Percentiles rank a stretch among this genome's conserved stretches.
Evolutionary conservation across 2,329 filamentous ascomycete species (phyloP).

Genomic region (Plenodomus biglobosus): DNA sequence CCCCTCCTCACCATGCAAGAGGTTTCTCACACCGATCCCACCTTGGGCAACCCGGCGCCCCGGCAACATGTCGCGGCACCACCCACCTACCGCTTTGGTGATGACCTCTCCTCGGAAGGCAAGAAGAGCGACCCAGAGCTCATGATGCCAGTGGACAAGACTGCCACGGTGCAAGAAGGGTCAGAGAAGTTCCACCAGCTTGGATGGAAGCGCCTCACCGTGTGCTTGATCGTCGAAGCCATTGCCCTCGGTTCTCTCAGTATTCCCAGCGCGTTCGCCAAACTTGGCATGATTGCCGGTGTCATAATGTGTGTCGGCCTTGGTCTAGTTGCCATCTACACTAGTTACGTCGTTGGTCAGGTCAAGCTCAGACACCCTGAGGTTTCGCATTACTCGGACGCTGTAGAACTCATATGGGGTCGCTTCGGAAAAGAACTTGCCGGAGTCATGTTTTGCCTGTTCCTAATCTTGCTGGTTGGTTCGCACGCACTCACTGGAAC

Average conservation of each 20-base stretch:
- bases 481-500: constrained; percentile 72
- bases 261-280: constrained; percentile 50
- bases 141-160: constrained; percentile 33
- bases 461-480: constrained; percentile 62
- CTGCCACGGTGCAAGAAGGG: constrained; percentile 39
- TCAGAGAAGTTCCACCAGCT: constrained; percentile 46
- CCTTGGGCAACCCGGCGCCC: constrained; percentile 4
- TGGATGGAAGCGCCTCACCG: constrained; percentile 55
- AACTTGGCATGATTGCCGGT: constrained; percentile 51
- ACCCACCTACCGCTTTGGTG: constrained; percentile 21
- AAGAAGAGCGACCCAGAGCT: constrained; percentile 41
- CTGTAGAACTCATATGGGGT: constrained; percentile 65
- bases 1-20: constrained; percentile 23
- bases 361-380: constrained; percentile 62
- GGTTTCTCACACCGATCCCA: constrained; percentile 11
- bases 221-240: constrained; percentile 55
- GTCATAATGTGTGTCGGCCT: constrained; percentile 51
- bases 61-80: constrained; percentile 13
- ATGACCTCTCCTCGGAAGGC: constrained; percentile 28
- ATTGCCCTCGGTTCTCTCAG: constrained; percentile 53
- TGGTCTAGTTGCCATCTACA: constrained; percentile 62
- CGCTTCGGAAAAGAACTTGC: constrained; percentile 52
- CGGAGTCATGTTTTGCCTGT: constrained; percentile 56
- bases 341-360: constrained; percentile 62
- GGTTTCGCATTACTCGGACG: constrained; percentile 69